A percentile compares a stretch with the other conserved stretches of the same genome.
phyloP scores from a whole-genome alignment of 306 rosid genomes.

The Lathyrus sativus region DNA sequence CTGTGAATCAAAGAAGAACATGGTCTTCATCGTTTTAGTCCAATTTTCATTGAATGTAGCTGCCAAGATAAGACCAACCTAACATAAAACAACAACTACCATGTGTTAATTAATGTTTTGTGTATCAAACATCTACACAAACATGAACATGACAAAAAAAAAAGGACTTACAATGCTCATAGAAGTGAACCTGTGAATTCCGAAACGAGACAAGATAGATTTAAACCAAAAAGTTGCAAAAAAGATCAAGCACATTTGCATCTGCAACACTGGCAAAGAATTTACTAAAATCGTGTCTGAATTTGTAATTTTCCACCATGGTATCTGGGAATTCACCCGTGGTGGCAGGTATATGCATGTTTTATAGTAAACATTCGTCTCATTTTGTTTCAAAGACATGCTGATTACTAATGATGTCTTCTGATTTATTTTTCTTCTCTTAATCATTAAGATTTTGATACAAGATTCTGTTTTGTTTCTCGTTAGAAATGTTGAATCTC shows the following conservation, averaged over 20 bases:
- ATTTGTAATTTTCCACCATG: background rate
- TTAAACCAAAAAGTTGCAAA: slow-evolving; percentile 35
- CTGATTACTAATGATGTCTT: background rate
- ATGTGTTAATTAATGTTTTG: background rate
- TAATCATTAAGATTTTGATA: background rate
- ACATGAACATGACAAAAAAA: no score
- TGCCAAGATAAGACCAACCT: slow-evolving; percentile 42
- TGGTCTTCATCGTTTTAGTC: background rate
- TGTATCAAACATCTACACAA: no score
- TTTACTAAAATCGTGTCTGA: background rate
- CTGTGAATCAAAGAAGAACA: slow-evolving; percentile 53
- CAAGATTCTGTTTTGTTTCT: background rate
- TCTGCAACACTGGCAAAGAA: slow-evolving; percentile 39
- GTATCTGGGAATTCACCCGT: slow-evolving; percentile 29
- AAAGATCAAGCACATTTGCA: slow-evolving; percentile 39
- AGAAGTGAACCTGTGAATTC: slow-evolving; percentile 49
- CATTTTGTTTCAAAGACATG: background rate
- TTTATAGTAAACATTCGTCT: background rate
- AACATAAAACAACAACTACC: background rate
- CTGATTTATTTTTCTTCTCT: background rate
- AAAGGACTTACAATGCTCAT: slow-evolving; percentile 42
- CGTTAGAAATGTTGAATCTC: background rate
- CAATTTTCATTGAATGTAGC: background rate
- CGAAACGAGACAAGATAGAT: slow-evolving; percentile 33
- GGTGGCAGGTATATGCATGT: slow-evolving; percentile 36